phyloP scores from a whole-genome alignment of 2,329 filamentous ascomycete genomes.

The Leptographium radiaticola region DNA sequence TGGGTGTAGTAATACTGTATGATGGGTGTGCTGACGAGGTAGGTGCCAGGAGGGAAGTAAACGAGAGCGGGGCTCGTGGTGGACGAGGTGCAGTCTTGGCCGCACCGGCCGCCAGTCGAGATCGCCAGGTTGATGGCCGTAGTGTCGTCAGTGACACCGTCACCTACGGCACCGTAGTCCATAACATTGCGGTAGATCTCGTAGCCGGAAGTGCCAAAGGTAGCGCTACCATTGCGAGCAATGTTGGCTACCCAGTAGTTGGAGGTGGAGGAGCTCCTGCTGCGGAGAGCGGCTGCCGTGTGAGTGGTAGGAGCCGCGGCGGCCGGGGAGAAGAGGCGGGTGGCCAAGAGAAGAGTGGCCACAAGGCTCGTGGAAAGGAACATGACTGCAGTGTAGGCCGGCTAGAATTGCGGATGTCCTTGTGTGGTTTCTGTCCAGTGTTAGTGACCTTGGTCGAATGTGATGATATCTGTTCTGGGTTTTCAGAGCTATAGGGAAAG shows the following conservation, averaged over 20 bases:
- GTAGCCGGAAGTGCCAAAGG: constrained; percentile 49
- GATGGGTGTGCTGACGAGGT: constrained; percentile 67
- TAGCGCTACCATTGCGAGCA: constrained; percentile 52
- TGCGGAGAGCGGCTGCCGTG: constrained; percentile 3
- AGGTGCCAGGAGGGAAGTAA: constrained; percentile 85
- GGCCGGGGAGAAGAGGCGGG: constrained; percentile 6
- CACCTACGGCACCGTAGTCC: constrained; percentile 61
- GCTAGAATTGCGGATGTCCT: not conserved
- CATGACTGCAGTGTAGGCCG: constrained; percentile 26
- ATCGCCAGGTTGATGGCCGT: constrained; percentile 79
- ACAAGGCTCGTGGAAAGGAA: constrained; percentile 29
- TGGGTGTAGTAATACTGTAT: constrained; percentile 89
- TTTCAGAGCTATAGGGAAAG: too few species aligned
- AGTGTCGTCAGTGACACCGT: constrained; percentile 66
- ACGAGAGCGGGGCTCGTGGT: constrained; percentile 77
- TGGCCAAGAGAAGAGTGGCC: constrained; percentile 22
- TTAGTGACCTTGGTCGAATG: too few species aligned
- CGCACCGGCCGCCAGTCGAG: constrained; percentile 65
- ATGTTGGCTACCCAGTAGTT: constrained; percentile 63
- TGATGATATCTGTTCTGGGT: too few species aligned
- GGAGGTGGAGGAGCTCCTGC: constrained; percentile 1
- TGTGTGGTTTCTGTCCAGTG: too few species aligned
- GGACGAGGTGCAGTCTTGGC: constrained; percentile 65
- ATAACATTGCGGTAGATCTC: constrained; percentile 66
- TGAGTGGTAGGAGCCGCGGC: constrained; percentile 7